These are phyloP conservation scores for Cercospora sp. DNA, from an alignment of 2,329 filamentous ascomycete genomes.

Conservation along the genomic window DNA sequence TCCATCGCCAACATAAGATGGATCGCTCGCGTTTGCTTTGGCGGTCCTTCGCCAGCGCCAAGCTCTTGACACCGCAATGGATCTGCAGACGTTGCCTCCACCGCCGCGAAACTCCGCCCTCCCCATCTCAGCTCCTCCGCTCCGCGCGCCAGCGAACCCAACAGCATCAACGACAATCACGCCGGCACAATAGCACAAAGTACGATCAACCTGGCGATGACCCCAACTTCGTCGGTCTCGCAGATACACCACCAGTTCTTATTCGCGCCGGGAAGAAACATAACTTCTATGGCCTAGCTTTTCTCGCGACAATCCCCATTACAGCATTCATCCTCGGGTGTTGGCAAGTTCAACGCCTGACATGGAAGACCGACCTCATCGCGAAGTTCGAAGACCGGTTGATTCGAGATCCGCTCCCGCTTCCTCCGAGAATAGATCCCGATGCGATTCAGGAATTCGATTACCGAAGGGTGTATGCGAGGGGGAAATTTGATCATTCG, in stretches of 20 bases:
- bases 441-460: slow-evolving; percentile 85
- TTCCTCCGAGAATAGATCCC: slow-evolving; percentile 81
- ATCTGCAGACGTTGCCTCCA: slow-evolving; percentile 26
- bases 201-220: slow-evolving; percentile 70
- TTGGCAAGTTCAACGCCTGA: slow-evolving; percentile 91
- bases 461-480: slow-evolving; percentile 77
- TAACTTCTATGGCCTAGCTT: slow-evolving; percentile 48
- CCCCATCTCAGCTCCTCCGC: slow-evolving; percentile 28
- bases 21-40: slow-evolving; percentile 22
- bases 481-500: slow-evolving; percentile 76
- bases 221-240: slow-evolving; percentile 76
- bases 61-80: not conserved
- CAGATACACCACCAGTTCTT: slow-evolving; percentile 80
- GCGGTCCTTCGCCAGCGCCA: not conserved
- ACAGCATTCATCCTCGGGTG: slow-evolving; percentile 88
- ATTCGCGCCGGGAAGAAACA: slow-evolving; percentile 74
- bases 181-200: slow-evolving; percentile 46
- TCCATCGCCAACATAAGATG: slow-evolving; percentile 14
- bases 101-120: slow-evolving; percentile 34
- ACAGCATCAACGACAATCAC: slow-evolving; percentile 19
- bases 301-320: slow-evolving; percentile 71
- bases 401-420: slow-evolving; percentile 76
- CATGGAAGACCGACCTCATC: slow-evolving; percentile 91
- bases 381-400: slow-evolving; percentile 91
- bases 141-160: slow-evolving; percentile 20